These are phyloP conservation scores for Penicillium goetzii DNA, from an alignment of 495 filamentous ascomycete species.

Conservation along the genomic window DNA sequence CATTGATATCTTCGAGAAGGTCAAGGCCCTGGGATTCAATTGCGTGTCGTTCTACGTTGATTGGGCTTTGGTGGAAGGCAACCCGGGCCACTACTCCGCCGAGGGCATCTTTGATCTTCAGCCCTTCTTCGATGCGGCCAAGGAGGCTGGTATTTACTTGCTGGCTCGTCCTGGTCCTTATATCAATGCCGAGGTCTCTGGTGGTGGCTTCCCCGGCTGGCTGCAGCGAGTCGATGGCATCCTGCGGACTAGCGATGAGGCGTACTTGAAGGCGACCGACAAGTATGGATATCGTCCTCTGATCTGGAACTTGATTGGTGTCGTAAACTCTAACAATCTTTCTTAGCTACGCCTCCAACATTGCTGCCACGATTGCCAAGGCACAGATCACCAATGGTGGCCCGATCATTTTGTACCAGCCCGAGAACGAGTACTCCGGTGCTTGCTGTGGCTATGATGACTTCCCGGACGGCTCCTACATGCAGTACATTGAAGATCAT, in stretches of 20 bases:
- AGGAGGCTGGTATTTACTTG: slow-evolving; percentile 70
- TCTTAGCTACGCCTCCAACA: slow-evolving; percentile 42
- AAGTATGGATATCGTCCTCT: slow-evolving; percentile 36
- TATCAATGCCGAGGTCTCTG: slow-evolving; percentile 67
- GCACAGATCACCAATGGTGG: slow-evolving; percentile 81
- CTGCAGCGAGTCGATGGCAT: slow-evolving; percentile 64
- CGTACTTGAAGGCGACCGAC: slow-evolving; percentile 68
- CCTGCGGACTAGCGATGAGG: slow-evolving; percentile 61
- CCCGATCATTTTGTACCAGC: slow-evolving; percentile 75
- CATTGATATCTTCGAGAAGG: slow-evolving; percentile 78
- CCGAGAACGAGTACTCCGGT: slow-evolving; percentile 74
- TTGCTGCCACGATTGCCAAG: slow-evolving; percentile 67
- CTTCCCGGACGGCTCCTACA: slow-evolving; percentile 65
- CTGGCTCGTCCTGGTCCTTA: slow-evolving; percentile 73
- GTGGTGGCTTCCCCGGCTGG: slow-evolving; percentile 69
- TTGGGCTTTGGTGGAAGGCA: slow-evolving; percentile 81
- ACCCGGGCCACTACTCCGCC: slow-evolving; percentile 66
- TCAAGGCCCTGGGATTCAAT: slow-evolving; percentile 77
- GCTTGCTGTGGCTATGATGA: slow-evolving; percentile 40
- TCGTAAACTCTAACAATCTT: slow-evolving; percentile 3
- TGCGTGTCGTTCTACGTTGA: slow-evolving; percentile 75
- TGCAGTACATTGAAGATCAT: slow-evolving; percentile 71
- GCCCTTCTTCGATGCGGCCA: slow-evolving; percentile 73
- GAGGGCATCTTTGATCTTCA: slow-evolving; percentile 71
- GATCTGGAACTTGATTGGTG: background rate